phyloP scores from a whole-genome alignment of 352 stramenopile species.

The Globisporangium radiosum region DNA sequence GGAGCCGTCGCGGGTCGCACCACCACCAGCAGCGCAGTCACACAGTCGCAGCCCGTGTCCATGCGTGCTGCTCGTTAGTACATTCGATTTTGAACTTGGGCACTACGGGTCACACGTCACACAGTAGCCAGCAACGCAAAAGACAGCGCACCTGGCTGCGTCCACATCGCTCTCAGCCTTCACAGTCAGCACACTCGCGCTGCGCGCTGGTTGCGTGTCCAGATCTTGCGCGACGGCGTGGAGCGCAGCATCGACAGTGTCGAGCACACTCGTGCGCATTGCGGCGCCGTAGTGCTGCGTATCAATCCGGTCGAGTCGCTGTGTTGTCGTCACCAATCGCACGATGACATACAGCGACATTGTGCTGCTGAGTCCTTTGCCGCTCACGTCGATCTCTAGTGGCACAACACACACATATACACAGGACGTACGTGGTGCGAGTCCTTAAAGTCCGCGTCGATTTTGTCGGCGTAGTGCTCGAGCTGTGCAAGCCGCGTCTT shows the following conservation, averaged over 20 bases:
- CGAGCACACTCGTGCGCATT: background rate
- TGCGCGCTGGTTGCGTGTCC: background rate
- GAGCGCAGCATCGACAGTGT: constrained; percentile 6
- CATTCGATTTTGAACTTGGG: too few relatives aligned
- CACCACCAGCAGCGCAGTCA: too few relatives aligned
- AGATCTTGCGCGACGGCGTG: background rate
- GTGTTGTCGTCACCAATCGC: too few relatives aligned
- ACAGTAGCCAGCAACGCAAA: constrained; percentile 2
- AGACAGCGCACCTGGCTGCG: constrained; percentile 29
- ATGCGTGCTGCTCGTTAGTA: background rate
- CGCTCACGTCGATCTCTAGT: too few relatives aligned
- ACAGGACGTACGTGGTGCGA: constrained; percentile 23
- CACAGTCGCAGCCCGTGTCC: background rate
- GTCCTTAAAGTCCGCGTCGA: constrained; percentile 54
- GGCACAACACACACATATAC: too few relatives aligned
- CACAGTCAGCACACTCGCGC: constrained; percentile 18
- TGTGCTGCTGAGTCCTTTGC: too few relatives aligned
- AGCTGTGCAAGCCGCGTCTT: constrained; percentile 38
- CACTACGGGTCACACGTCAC: background rate
- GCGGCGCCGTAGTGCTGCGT: constrained; percentile 2
- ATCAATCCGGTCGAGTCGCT: constrained; percentile 18
- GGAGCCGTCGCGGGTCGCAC: background rate
- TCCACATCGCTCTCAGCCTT: constrained; percentile 37
- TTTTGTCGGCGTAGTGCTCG: constrained; percentile 39
- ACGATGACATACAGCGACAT: background rate